Evolutionary conservation across 805 yeast genomes (phyloP), one percentile per base, ranked within the genome.

Genomic region (Cyberlindnera japonica): DNA sequence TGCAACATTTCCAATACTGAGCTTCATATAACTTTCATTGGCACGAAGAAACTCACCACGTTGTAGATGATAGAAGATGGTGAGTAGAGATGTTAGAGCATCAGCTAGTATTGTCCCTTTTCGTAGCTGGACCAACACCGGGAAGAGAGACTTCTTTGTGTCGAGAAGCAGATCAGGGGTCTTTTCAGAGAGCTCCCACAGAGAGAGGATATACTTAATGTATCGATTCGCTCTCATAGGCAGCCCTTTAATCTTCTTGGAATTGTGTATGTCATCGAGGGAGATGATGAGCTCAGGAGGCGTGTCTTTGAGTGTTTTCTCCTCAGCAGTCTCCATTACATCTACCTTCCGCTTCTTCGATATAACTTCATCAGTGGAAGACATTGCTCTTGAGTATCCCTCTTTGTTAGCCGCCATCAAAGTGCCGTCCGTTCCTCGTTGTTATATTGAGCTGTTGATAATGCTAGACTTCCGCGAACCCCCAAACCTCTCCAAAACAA

Each of bases 1-100:
- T 5, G 93, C 90, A 3, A 83, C 87, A 50, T 86, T 85, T 1
- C 96, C 96, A 14, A 88, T 81, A 54, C 91, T 81, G 42, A 88
- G 63, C 47, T 81, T 74, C 68, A 87, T 64, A 51, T 88, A 88
- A 19, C 79, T 68, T 52, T 85, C 86, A 44, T 75, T 75, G 5
- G 91, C 87, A 37, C 63, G 63, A 26, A 58, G 55, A 48, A 59
- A 78, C 25, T 78, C 71, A 13, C 58, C 53, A 10, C 62, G 54
- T 58, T 87, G 95, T n/a, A 84, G 40, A 51, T 80, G 71, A 47
- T 72, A 68, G 8, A 82, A 50, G 2, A 84, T 73, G 0, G 86
- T 81, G 3, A 79, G 64, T 23, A 88, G 60, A 1, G 84, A 72
- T 0, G 72, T 72, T 30, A 77, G 58, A 53, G 71, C 56, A 26